Evolutionary conservation across 129 eudicot species (phyloP).

Genomic region (Tanacetum coccineum): DNA sequence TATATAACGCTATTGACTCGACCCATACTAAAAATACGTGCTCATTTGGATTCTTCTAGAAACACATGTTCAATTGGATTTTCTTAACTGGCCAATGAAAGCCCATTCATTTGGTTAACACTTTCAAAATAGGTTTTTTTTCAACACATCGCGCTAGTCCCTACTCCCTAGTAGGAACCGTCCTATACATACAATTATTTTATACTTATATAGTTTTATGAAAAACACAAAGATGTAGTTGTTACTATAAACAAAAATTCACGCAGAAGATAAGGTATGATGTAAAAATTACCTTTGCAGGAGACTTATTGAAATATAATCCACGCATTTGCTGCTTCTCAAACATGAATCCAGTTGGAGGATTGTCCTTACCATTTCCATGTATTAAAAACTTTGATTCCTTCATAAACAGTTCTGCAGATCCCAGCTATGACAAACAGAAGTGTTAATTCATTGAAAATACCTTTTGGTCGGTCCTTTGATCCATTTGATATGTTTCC

Average conservation of each 20-base stretch:
- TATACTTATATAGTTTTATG: not conserved
- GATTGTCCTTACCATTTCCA: conserved; percentile 86
- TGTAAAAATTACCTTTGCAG: conserved; percentile 60
- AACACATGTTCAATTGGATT: too few relatives aligned
- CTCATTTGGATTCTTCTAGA: too few relatives aligned
- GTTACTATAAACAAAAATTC: not conserved
- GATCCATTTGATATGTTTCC: too few relatives aligned
- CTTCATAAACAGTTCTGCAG: conserved; percentile 72
- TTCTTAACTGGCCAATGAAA: too few relatives aligned
- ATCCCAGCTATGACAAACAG: conserved; percentile 85
- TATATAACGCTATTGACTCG: too few relatives aligned
- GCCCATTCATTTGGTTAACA: too few relatives aligned
- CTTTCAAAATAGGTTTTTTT: too few relatives aligned
- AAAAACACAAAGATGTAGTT: not conserved
- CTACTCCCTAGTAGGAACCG: too few relatives aligned
- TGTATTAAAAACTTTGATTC: conserved; percentile 72
- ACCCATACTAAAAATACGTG: too few relatives aligned
- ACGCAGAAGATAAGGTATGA: not conserved
- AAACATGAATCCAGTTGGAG: conserved; percentile 93
- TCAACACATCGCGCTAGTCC: not conserved
- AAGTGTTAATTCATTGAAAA: too few relatives aligned
- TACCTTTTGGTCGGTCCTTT: too few relatives aligned
- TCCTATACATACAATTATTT: too few relatives aligned
- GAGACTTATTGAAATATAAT: conserved; percentile 83
- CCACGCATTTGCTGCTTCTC: conserved; percentile 91